Conservation (phyloP, 225 moss, liverwort and hornwort species). For the Bryum argenteum region DNA sequence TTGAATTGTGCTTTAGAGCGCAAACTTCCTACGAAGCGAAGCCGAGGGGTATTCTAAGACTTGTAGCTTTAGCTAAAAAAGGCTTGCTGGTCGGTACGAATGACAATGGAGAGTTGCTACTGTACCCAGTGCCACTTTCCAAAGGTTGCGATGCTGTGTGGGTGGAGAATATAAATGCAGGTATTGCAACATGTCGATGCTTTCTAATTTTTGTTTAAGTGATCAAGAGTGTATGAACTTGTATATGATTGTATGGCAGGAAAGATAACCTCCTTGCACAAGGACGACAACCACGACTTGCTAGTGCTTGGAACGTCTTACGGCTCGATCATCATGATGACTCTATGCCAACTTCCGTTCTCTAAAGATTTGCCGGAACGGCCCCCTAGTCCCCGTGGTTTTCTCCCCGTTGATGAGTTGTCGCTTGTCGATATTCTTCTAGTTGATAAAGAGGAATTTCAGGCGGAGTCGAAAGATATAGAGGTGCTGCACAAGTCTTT, state of each 20-base stretch:
- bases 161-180: constrained; percentile 45
- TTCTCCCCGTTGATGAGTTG: constrained; percentile 34
- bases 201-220: too few relatives aligned
- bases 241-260: constrained; percentile 21
- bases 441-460: constrained; percentile 22
- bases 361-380: constrained; percentile 30
- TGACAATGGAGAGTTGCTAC: constrained; percentile 35
- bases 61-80: constrained; percentile 33
- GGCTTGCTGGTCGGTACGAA: constrained; percentile 32
- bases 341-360: constrained; percentile 27
- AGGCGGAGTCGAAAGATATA: constrained; percentile 19
- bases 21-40: constrained; percentile 43
- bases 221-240: neutral
- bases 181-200: neutral
- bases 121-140: constrained; percentile 37
- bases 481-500: constrained; percentile 7
- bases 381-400: constrained; percentile 38
- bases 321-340: constrained; percentile 32
- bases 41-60: constrained; percentile 29
- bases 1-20: constrained; percentile 30
- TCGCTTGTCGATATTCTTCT: constrained; percentile 28
- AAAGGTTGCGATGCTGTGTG: constrained; percentile 22
- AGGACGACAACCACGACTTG: constrained; percentile 42
- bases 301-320: constrained; percentile 27
- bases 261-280: constrained; percentile 28